Conservation (phyloP, 1,139 yeast species). For the Suhomyces terraborum region DNA sequence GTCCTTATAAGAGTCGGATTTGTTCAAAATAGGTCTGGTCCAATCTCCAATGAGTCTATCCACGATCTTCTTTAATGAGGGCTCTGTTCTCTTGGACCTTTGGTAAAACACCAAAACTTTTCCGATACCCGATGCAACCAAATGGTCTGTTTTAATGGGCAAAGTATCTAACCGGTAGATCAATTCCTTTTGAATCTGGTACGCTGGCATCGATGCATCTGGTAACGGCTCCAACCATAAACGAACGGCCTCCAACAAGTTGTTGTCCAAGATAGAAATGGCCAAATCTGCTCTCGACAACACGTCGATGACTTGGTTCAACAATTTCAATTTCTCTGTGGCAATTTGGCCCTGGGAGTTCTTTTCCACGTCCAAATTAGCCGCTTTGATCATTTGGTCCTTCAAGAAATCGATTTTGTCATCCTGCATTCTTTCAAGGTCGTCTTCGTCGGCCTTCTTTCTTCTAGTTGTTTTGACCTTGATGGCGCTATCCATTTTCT, state of each 20-base stretch:
- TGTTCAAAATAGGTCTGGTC: constrained; percentile 97
- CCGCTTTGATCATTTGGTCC: constrained; percentile 92
- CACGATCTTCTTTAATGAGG: constrained; percentile 80
- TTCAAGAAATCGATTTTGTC: constrained; percentile 80
- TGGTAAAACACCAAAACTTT: constrained; percentile 93
- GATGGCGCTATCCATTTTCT: constrained; percentile 73
- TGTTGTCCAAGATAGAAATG: constrained; percentile 91
- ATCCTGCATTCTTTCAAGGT: constrained; percentile 92
- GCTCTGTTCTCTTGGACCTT: constrained; percentile 86
- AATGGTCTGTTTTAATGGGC: constrained; percentile 93
- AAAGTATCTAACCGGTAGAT: constrained; percentile 71
- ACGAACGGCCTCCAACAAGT: constrained; percentile 87
- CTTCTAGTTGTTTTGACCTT: constrained; percentile 62
- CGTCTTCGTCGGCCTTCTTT: constrained; percentile 80
- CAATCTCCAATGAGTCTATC: constrained; percentile 93
- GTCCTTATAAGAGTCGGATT: constrained; percentile 92
- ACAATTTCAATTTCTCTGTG: constrained; percentile 76
- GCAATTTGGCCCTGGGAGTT: constrained; percentile 79
- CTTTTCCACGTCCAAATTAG: constrained; percentile 85
- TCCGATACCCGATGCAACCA: constrained; percentile 93
- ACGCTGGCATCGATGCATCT: constrained; percentile 95
- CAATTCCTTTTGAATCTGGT: constrained; percentile 88
- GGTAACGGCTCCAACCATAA: constrained; percentile 98
- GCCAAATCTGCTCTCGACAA: constrained; percentile 83
- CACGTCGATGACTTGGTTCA: constrained; percentile 76